Conservation (phyloP, 2,329 filamentous ascomycete species). For the Nemania diffusa region DNA sequence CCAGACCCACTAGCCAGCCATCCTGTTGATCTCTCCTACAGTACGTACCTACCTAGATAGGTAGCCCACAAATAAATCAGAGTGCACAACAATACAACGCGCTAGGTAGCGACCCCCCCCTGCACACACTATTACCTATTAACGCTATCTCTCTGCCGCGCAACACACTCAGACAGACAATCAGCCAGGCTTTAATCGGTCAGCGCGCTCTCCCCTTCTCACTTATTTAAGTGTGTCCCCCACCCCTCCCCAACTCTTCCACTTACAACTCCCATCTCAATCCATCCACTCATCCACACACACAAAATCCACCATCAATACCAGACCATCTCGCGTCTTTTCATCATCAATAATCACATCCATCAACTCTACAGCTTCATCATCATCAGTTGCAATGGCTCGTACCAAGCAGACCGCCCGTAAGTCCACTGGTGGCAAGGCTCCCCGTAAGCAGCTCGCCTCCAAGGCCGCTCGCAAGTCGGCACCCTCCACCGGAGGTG, state of each 20-base stretch:
- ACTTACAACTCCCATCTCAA: conserved; percentile 43
- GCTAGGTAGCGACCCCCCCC: conserved; percentile 17
- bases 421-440: conserved; percentile 84
- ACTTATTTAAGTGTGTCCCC: conserved; percentile 50
- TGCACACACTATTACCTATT: conserved; percentile 14
- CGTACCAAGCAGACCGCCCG: conserved; percentile 75
- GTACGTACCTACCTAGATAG: not conserved
- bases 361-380: conserved; percentile 38
- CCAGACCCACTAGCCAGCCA: conserved; percentile 37
- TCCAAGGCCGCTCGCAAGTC: conserved; percentile 99
- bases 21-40: conserved; percentile 3
- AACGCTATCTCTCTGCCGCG: conserved; percentile 23
- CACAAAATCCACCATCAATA: conserved; percentile 47
- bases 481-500: conserved; percentile 94
- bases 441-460: conserved; percentile 93
- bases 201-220: conserved; percentile 34
- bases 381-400: conserved; percentile 63
- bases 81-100: conserved; percentile 9
- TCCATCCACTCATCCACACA: conserved; percentile 43
- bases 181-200: conserved; percentile 42
- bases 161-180: too few species aligned
- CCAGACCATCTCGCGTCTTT: conserved; percentile 35
- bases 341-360: conserved; percentile 43
- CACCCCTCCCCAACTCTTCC: conserved; percentile 45
- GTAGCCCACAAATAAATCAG: not conserved